A percentile compares a stretch with the other conserved stretches of the same genome.
Conservation (phyloP, 2,329 filamentous ascomycete species). For the Colletotrichum sp. region DNA sequence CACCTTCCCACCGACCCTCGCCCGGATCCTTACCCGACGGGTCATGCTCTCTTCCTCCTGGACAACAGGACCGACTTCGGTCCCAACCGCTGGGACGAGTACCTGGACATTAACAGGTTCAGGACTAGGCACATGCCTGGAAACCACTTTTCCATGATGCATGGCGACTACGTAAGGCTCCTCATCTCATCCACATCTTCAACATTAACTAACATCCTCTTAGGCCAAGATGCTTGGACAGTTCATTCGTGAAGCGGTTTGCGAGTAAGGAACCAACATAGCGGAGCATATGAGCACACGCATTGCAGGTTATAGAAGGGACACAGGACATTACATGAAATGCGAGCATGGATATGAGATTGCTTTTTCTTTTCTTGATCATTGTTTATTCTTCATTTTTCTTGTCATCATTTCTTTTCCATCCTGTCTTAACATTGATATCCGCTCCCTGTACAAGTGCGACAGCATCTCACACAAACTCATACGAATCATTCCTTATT, state of each 20-base stretch:
- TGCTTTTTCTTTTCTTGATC: background rate
- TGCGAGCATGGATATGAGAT: conserved; percentile 15
- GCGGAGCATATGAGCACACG: conserved; percentile 2
- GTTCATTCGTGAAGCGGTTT: conserved; percentile 40
- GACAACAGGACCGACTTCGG: conserved; percentile 77
- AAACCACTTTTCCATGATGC: conserved; percentile 82
- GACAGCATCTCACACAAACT: background rate
- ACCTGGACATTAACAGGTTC: conserved; percentile 66
- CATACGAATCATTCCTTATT: conserved; percentile 19
- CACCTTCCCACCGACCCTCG: conserved; percentile 68
- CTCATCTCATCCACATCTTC: too few relatives aligned
- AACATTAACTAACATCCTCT: conserved; percentile 19
- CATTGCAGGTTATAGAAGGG: conserved; percentile 20
- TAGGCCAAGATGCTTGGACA: conserved; percentile 41
- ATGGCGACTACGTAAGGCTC: conserved; percentile 51
- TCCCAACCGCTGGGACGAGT: conserved; percentile 73
- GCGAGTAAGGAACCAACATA: conserved; percentile 16
- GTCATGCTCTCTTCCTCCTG: conserved; percentile 71
- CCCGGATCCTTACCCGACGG: conserved; percentile 64
- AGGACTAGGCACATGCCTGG: conserved; percentile 70
- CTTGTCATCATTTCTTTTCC: conserved; percentile 5
- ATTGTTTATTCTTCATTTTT: conserved; percentile 1
- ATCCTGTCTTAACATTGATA: conserved; percentile 20
- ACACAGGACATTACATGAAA: conserved; percentile 19
- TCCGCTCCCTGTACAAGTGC: conserved; percentile 20